A percentile compares a stretch with the other conserved stretches of the same genome.
Evolutionary conservation across 2,329 filamentous ascomycete species (phyloP).

Genomic region (Aspergillus aculeatinus): DNA sequence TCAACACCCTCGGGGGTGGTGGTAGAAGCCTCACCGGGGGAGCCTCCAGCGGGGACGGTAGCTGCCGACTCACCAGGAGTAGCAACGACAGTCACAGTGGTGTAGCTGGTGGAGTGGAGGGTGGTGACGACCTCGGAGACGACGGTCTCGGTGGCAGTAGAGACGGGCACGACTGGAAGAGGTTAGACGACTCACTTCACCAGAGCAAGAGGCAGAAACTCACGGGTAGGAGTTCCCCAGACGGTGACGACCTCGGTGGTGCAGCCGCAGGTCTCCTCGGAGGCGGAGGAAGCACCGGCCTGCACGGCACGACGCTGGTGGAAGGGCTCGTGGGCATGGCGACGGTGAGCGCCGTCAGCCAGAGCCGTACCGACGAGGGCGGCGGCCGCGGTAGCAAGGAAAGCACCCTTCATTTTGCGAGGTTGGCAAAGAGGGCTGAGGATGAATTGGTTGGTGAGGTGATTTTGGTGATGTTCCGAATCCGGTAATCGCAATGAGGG

Average conservation of each 20-base stretch:
- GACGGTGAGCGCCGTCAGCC: constrained; percentile 56
- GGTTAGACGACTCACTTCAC: constrained; percentile 17
- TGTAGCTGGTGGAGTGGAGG: constrained; percentile 40
- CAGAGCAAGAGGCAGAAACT: constrained; percentile 24
- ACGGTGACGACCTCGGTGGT: constrained; percentile 72
- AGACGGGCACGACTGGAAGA: constrained; percentile 39
- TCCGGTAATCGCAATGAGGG: constrained; percentile 56
- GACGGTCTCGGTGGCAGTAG: constrained; percentile 24
- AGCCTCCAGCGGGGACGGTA: neutral
- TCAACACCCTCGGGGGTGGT: constrained; percentile 10
- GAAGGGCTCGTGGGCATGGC: constrained; percentile 53
- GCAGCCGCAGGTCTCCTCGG: constrained; percentile 62
- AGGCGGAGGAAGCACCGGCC: constrained; percentile 31
- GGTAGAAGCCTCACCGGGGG: constrained; percentile 8
- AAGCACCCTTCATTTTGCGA: constrained; percentile 66
- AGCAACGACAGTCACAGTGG: constrained; percentile 36
- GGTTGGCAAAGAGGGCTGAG: constrained; percentile 39
- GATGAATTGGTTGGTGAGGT: constrained; percentile 26
- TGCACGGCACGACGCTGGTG: constrained; percentile 56
- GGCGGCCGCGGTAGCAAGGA: constrained; percentile 61
- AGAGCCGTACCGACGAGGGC: constrained; percentile 52
- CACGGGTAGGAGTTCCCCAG: constrained; percentile 66
- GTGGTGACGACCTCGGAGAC: constrained; percentile 35
- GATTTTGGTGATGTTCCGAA: constrained; percentile 14
- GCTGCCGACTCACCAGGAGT: constrained; percentile 17